Conservation (phyloP, 2,329 filamentous ascomycete species). For the Simplicillium sp. region DNA sequence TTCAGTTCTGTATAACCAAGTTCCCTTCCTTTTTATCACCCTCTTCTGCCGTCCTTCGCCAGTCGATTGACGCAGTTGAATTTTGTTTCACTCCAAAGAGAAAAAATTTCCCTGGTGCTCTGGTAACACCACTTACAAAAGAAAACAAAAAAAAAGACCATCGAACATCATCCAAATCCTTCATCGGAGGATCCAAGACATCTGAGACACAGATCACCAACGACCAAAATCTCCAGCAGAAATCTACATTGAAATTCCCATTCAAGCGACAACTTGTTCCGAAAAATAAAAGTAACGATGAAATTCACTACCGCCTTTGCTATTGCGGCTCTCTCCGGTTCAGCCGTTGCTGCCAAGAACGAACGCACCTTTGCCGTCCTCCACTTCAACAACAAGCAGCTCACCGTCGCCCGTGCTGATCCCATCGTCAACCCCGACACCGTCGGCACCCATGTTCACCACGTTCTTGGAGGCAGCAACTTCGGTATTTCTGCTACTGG, state of each 20-base stretch:
- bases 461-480: slow-evolving; percentile 59
- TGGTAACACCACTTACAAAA: slow-evolving; percentile 4
- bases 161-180: neutral
- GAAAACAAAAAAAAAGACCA: neutral
- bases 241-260: no score
- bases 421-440: slow-evolving; percentile 57
- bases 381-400: slow-evolving; percentile 57
- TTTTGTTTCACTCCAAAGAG: no score
- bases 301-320: slow-evolving; percentile 21
- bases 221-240: no score
- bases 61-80: slow-evolving; percentile 3
- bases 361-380: slow-evolving; percentile 57
- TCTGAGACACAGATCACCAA: neutral
- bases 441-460: slow-evolving; percentile 56
- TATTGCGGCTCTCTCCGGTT: slow-evolving; percentile 27
- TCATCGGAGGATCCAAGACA: neutral
- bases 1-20: slow-evolving; percentile 3
- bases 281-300: slow-evolving; percentile 19
- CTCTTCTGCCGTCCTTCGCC: slow-evolving; percentile 2
- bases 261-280: neutral
- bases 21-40: slow-evolving; percentile 7
- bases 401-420: slow-evolving; percentile 54
- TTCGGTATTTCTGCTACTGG: slow-evolving; percentile 56
- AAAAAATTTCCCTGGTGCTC: slow-evolving; percentile 4
- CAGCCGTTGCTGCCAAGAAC: slow-evolving; percentile 29